phyloP scores from a whole-genome alignment of 2,329 filamentous ascomycete species.

The Cercospora nicotianae region DNA sequence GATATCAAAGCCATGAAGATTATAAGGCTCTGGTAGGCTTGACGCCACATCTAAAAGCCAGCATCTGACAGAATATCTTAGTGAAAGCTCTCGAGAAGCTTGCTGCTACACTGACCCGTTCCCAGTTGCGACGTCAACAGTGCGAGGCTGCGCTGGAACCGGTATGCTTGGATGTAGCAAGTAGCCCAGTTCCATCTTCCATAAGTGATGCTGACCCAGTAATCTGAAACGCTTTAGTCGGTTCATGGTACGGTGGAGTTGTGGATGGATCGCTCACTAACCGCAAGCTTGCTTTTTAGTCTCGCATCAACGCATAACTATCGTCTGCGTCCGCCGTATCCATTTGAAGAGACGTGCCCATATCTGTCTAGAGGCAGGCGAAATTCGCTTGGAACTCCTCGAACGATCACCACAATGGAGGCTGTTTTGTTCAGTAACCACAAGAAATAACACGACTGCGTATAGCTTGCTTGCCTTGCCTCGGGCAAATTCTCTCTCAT shows the following conservation, averaged over 20 bases:
- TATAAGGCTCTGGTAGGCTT: not conserved
- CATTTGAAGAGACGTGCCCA: not conserved
- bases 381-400: not conserved
- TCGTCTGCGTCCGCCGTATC: not conserved
- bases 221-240: not conserved
- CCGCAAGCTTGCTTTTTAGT: constrained; percentile 1
- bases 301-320: not conserved
- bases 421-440: not conserved
- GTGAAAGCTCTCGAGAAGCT: not conserved
- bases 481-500: not conserved
- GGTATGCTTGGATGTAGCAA: constrained; percentile 2
- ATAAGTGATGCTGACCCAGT: not conserved
- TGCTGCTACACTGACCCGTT: not conserved
- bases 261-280: not conserved
- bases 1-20: constrained; percentile 2
- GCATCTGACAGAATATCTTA: not conserved
- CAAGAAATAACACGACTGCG: not conserved
- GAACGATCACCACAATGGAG: not conserved
- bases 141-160: not conserved
- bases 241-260: too few species aligned
- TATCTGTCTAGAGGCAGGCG: not conserved
- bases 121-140: not conserved
- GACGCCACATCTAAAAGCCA: not conserved
- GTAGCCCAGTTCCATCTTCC: not conserved
- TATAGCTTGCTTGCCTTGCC: not conserved